phyloP scores from a whole-genome alignment of 352 stramenopile genomes.

The Blastocystis sp. region DNA sequence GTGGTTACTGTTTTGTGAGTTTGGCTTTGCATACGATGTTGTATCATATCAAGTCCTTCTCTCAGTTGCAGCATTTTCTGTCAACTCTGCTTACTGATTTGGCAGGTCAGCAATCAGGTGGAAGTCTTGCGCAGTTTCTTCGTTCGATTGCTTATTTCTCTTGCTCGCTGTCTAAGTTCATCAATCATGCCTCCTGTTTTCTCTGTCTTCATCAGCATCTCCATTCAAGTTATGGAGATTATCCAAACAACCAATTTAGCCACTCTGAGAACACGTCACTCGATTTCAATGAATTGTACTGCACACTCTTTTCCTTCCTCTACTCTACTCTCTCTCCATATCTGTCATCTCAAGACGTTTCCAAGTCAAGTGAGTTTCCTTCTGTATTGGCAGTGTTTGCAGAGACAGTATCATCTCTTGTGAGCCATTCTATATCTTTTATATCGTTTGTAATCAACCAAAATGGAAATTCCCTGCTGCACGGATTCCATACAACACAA shows the following conservation, averaged over 20 bases:
- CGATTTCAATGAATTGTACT: conserved; percentile 26
- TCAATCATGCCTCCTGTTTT: not conserved
- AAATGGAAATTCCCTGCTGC: not conserved
- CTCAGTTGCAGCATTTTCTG: not conserved
- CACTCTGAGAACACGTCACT: not conserved
- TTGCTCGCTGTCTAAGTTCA: not conserved
- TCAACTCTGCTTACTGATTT: not conserved
- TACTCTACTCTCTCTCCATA: not conserved
- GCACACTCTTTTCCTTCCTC: not conserved
- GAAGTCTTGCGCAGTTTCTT: not conserved
- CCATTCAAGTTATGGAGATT: not conserved
- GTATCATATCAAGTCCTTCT: not conserved
- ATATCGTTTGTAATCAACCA: not conserved
- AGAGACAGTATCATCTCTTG: not conserved
- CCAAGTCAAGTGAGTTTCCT: not conserved
- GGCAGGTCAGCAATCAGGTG: not conserved
- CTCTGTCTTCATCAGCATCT: conserved; percentile 8
- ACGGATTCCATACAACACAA: not conserved
- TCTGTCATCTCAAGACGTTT: not conserved
- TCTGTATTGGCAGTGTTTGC: not conserved
- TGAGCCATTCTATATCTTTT: not conserved
- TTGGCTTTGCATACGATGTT: not conserved
- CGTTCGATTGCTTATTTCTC: not conserved
- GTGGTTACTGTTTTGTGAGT: conserved; percentile 15
- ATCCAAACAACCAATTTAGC: not conserved